Percentiles rank a stretch among this genome's conserved stretches.
Evolutionary conservation across 192 early-diverging fungal species (phyloP).

Genomic region (Spizellomyces sp.): DNA sequence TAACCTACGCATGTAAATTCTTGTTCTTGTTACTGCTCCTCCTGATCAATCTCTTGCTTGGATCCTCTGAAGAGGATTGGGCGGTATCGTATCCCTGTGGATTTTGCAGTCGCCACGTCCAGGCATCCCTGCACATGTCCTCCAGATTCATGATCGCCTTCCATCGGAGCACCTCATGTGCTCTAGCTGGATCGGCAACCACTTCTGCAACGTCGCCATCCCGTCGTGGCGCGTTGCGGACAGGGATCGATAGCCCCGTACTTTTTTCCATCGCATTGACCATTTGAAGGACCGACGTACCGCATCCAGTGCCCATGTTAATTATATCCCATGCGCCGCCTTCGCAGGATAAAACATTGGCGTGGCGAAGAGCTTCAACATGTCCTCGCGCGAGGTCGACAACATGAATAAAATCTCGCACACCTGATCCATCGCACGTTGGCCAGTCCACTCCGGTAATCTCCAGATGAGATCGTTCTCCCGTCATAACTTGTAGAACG

Average conservation of each 20-base stretch:
- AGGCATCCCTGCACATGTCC: slow-evolving; percentile 70
- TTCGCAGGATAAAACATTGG: background rate
- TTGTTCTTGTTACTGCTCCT: no score
- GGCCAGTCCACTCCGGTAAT: slow-evolving; percentile 87
- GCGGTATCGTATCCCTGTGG: slow-evolving; percentile 58
- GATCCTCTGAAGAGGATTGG: background rate
- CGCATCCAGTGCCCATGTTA: slow-evolving; percentile 82
- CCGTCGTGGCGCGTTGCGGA: slow-evolving; percentile 62
- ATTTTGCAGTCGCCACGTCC: slow-evolving; percentile 73
- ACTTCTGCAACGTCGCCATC: slow-evolving; percentile 84
- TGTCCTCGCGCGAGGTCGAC: slow-evolving; percentile 87
- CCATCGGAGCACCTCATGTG: slow-evolving; percentile 66
- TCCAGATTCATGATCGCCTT: slow-evolving; percentile 57
- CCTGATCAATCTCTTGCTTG: no score
- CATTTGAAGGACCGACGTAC: slow-evolving; percentile 84
- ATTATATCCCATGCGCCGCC: slow-evolving; percentile 65
- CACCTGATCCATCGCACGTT: slow-evolving; percentile 78
- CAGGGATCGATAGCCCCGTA: slow-evolving; percentile 62
- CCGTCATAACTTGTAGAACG: slow-evolving; percentile 77
- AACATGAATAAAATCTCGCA: slow-evolving; percentile 92
- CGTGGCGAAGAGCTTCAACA: slow-evolving; percentile 66
- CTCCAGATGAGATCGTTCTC: slow-evolving; percentile 68
- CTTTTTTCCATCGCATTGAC: slow-evolving; percentile 71
- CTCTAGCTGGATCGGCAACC: slow-evolving; percentile 74
- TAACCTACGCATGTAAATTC: no score